Evolutionary conservation across 441 rosid genomes (phyloP).

Genomic region (Erodium texanum): DNA sequence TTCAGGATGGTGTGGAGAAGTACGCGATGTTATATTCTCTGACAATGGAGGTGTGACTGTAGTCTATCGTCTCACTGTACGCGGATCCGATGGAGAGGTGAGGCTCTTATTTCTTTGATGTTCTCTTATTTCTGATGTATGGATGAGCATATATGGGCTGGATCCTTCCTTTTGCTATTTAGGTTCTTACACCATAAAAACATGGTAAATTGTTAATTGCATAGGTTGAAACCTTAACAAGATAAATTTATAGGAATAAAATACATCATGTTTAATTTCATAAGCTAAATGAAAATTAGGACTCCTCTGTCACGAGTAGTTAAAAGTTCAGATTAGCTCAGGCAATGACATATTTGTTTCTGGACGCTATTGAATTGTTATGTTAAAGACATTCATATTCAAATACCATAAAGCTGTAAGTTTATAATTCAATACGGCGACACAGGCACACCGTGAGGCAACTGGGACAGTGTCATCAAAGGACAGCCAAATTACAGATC

Average conservation of each 20-base stretch:
- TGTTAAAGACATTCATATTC: neutral
- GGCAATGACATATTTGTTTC: too few species aligned
- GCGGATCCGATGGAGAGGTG: conserved; percentile 94
- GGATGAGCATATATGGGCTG: neutral
- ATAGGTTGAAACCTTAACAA: too few species aligned
- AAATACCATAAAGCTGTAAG: neutral
- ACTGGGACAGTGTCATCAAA: conserved; percentile 61
- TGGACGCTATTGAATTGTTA: neutral
- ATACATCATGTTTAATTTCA: too few species aligned
- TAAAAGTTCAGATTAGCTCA: too few species aligned
- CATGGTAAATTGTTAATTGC: too few species aligned
- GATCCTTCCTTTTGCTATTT: too few species aligned
- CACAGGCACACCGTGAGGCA: conserved; percentile 89
- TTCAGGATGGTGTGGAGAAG: conserved; percentile 97
- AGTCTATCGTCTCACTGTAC: conserved; percentile 81
- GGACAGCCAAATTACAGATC: conserved; percentile 43
- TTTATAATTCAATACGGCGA: neutral
- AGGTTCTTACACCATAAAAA: too few species aligned
- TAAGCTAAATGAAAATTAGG: neutral
- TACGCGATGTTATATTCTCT: conserved; percentile 84
- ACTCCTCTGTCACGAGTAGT: too few species aligned
- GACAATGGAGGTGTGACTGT: conserved; percentile 83
- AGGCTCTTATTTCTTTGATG: conserved; percentile 13
- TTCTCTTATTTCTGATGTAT: neutral
- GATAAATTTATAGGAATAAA: too few species aligned